These are phyloP conservation scores for Aureobasidium sp. DNA, from an alignment of 2,329 filamentous ascomycete species.

Conservation along the genomic window DNA sequence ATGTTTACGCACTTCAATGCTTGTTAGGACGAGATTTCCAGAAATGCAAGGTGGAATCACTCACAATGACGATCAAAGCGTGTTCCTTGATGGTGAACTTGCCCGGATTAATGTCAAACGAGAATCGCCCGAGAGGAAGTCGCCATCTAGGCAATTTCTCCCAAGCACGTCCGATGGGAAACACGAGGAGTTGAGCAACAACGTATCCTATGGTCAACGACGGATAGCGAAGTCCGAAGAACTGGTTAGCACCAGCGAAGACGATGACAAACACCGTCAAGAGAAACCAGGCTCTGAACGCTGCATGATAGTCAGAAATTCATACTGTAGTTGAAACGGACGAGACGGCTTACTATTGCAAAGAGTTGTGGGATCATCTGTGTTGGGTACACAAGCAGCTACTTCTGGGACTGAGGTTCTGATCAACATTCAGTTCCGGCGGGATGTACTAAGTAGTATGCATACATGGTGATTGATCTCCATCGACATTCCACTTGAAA, in stretches of 20 bases:
- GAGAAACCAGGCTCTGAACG: slow-evolving; percentile 29
- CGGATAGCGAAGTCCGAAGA: slow-evolving; percentile 29
- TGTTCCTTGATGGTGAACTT: neutral
- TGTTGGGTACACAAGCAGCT: neutral
- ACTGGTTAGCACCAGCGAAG: slow-evolving; percentile 26
- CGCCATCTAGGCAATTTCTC: neutral
- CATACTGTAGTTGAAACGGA: too few relatives aligned
- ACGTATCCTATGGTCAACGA: neutral
- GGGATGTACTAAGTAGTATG: neutral
- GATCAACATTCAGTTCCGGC: neutral
- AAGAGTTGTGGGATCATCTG: neutral
- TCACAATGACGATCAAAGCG: neutral
- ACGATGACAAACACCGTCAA: slow-evolving; percentile 26
- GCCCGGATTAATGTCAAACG: neutral
- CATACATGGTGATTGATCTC: neutral
- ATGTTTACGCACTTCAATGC: neutral
- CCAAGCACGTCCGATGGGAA: neutral
- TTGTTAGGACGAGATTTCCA: too few relatives aligned
- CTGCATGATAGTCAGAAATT: too few relatives aligned
- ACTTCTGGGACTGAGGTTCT: neutral
- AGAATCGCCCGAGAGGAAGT: neutral
- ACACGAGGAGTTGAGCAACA: neutral
- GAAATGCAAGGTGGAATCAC: neutral
- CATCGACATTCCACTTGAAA: neutral
- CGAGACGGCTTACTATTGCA: too few relatives aligned